Evolutionary conservation across 371 early-diverging fungal genomes (phyloP), one percentile per base, ranked within the genome.

Genomic region (Rhizopus delemar): DNA sequence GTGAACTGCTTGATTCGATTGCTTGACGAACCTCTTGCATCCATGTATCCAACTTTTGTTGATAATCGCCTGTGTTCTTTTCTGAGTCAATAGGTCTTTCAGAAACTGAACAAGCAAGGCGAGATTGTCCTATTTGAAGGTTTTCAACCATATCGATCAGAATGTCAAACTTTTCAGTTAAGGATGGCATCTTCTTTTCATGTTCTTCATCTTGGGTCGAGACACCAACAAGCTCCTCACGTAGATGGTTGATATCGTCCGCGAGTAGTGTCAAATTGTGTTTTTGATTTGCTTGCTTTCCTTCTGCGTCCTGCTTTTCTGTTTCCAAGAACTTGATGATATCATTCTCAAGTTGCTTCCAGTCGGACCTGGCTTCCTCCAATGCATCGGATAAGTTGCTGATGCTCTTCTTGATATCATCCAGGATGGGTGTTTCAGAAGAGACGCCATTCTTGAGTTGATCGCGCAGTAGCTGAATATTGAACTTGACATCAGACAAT

Each of bases 91-190:
- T 5, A 11, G 39, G 39, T 13, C 13, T 38, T 38, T 38, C 64
- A 8, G 54, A 15, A 13, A 63, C 28, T 8, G 65, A 38, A 9
- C 59, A 43, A 46, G 71, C 45, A 5, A 70, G 51, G 5, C 65
- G 63, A 28, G 63, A 65, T 45, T 76, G 76, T 3, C 67, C 57
- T 0, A 71, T 48, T 46, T 77, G 78, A 11, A 77, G 35, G 29
- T 73, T 65, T 53, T 72, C 78, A 35, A 77, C 61, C 65, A 74
- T 69, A 52, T 74, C 63, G 38, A 72, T 66, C 36, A 78, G 46
- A 29, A 69, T 65, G 38, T 78, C 72, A 55, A 78, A 68, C 51
- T 78, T 74, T 28, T 68, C 66, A 4, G 69, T 60, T 1, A 72
- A 53, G 3, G 70, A 73, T 8, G 65, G 53, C 2, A 46, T 11